Evolutionary conservation across 805 yeast species (phyloP).

Genomic region (Cyberlindnera misumaiensis): DNA sequence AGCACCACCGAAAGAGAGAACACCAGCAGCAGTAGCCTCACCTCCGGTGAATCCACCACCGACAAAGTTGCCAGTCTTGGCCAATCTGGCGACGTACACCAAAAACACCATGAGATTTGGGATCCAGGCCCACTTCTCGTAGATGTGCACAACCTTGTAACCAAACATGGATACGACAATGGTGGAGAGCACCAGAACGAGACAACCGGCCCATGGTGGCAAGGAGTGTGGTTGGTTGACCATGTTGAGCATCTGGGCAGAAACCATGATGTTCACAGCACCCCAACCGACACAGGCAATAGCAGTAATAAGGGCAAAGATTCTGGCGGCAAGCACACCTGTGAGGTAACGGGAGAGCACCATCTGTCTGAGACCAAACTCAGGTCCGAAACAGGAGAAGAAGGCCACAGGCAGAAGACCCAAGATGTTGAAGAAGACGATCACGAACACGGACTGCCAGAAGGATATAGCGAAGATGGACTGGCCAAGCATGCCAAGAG

Average conservation of each 20-base stretch:
- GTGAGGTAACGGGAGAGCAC: constrained; percentile 68
- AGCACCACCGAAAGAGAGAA: constrained; percentile 79
- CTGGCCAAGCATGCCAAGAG: constrained; percentile 69
- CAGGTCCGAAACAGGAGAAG: constrained; percentile 77
- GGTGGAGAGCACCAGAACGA: constrained; percentile 65
- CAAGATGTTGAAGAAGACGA: constrained; percentile 64
- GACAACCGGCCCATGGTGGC: constrained; percentile 90
- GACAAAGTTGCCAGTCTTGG: constrained; percentile 55
- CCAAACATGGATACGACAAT: no score
- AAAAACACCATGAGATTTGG: no score
- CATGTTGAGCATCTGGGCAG: constrained; percentile 76
- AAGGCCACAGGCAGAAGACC: constrained; percentile 80
- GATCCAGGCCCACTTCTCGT: no score
- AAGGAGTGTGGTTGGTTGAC: constrained; percentile 53
- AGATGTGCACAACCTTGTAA: no score
- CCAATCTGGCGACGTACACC: no score
- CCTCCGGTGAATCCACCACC: constrained; percentile 50
- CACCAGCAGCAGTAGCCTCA: constrained; percentile 62
- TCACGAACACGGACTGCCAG: constrained; percentile 60
- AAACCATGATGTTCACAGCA: constrained; percentile 83
- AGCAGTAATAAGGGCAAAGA: constrained; percentile 70
- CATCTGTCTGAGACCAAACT: constrained; percentile 85
- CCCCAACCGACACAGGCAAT: constrained; percentile 95
- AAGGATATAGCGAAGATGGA: constrained; percentile 62
- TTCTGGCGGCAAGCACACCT: constrained; percentile 70